Conservation (phyloP, 2,329 filamentous ascomycete genomes). For the Penicillium brasilianum region DNA sequence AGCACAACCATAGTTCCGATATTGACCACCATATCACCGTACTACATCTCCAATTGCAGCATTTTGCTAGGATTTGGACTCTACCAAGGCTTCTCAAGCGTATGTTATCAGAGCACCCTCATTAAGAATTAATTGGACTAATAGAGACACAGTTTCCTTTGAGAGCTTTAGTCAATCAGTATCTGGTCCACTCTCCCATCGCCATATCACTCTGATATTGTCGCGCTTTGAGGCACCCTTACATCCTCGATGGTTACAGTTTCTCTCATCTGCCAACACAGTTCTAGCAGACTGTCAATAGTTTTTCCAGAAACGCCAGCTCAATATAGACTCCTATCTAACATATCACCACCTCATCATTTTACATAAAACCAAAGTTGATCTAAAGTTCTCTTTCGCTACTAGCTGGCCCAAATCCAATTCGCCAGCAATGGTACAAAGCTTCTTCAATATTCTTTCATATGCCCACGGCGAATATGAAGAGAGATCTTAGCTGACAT, state of each 20-base stretch:
- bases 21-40: conserved; percentile 24
- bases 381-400: no score
- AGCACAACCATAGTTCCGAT: conserved; percentile 7
- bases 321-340: no score
- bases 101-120: not conserved
- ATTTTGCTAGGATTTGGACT: conserved; percentile 33
- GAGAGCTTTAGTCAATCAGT: conserved; percentile 20
- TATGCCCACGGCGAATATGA: no score
- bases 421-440: no score
- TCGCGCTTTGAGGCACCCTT: conserved; percentile 25
- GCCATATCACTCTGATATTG: conserved; percentile 16
- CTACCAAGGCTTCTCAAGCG: conserved; percentile 15
- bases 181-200: conserved; percentile 13
- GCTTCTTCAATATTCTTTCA: no score
- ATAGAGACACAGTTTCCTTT: conserved; percentile 16
- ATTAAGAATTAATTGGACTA: not conserved
- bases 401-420: no score
- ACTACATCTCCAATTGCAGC: conserved; percentile 29
- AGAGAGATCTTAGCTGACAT: no score
- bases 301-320: no score
- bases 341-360: no score
- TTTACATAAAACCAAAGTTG: no score
- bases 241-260: conserved; percentile 23
- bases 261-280: conserved; percentile 16
- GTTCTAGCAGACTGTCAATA: no score